Evolutionary conservation across 768 basidiomycete genomes (phyloP), one percentile per base, ranked within the genome.

Genomic region (Obba rivulosa): DNA sequence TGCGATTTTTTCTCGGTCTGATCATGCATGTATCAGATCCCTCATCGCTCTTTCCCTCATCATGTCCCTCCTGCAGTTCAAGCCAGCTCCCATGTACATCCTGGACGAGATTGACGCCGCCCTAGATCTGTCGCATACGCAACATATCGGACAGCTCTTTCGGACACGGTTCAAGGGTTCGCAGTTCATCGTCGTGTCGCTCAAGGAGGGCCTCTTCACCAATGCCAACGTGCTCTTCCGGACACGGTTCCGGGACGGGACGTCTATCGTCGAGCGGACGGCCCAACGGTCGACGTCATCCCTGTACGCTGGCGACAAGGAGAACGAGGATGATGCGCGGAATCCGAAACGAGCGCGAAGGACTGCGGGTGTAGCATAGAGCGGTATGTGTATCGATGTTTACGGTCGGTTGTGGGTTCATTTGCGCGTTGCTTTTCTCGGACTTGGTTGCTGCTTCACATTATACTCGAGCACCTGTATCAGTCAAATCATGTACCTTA

Each of bases 41-140:
- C 78, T 99, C 55, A 98, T 99, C 61, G 96, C 96, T 0, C 79
- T 99, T 1, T 98, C 95, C 11, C 77, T 99, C 34, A 98, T 98
- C 72, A 95, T 99, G 93, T 88, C 96, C 0, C 80, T 99, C 16
- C 81, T 98, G n/a, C 93, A 97, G 64, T 97, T 97, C 78, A 97
- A 97, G 62, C 94, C 95, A 8, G 94, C 95, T 14, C 95, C 93
- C 2, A 93, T 98, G 92, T 98, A 98, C 67, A 99, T 99, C 62
- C 79, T 99, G 8, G 96, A 99, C 69, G 96, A 99, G 68, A 95
- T 99, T 54, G 96, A 98, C 66, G 94, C 96, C 0, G 95, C 95
- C 8, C 78, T 98, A 22, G 96, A 99, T 68, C 72, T 98, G 11
- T 94, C 92, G 23, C 92, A 95, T 57, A 95, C 92, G 1, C 93